These are phyloP conservation scores for Trichoderma sp. DNA, from an alignment of 2,329 filamentous ascomycete genomes.

Conservation along the genomic window DNA sequence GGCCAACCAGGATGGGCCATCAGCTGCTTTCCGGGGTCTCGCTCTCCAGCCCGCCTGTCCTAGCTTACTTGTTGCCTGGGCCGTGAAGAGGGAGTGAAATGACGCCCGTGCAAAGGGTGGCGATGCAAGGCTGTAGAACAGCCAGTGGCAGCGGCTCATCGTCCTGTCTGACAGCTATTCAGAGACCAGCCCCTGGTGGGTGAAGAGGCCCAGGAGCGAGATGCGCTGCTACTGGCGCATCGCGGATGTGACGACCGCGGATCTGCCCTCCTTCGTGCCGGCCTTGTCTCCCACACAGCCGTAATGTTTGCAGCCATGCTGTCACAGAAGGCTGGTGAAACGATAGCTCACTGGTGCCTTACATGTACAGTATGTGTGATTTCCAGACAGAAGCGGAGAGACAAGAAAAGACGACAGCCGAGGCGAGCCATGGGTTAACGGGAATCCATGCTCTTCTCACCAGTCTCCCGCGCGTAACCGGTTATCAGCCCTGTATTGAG, in stretches of 20 bases:
- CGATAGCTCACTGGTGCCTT: constrained; percentile 7
- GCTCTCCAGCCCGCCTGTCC: constrained; percentile 16
- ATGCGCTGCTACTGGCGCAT: constrained; percentile 2
- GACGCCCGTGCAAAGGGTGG: not conserved
- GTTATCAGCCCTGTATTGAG: constrained; percentile 16
- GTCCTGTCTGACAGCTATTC: not conserved
- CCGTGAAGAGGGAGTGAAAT: not conserved
- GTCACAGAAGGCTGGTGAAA: constrained; percentile 6
- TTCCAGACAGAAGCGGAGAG: not conserved
- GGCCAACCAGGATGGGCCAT: constrained; percentile 14
- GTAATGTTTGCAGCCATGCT: not conserved
- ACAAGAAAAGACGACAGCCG: constrained; percentile 17
- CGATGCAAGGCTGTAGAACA: not conserved
- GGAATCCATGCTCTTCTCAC: not conserved
- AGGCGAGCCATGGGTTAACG: not conserved
- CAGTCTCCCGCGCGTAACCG: constrained; percentile 14
- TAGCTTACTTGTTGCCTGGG: not conserved
- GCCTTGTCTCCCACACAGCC: not conserved
- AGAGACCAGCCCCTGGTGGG: not conserved
- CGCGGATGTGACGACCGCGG: constrained; percentile 4
- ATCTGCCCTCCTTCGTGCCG: not conserved
- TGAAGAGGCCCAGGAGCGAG: not conserved
- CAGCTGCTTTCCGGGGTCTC: constrained; percentile 18
- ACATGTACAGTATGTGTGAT: not conserved
- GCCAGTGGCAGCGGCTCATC: constrained; percentile 6